Evolutionary conservation across 441 rosid genomes (phyloP).

Genomic region (Jatropha podagrica): DNA sequence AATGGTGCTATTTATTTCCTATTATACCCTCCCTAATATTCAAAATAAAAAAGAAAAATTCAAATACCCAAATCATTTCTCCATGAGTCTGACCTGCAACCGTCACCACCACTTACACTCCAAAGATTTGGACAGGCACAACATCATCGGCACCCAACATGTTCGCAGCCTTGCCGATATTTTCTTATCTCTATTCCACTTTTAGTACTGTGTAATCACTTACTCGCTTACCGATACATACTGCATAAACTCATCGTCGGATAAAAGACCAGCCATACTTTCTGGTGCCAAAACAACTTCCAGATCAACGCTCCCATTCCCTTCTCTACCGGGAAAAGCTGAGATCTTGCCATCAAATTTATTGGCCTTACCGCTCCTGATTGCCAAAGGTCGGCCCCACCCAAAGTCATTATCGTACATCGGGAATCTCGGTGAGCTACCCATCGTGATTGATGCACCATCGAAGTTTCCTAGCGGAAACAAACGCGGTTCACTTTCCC

Average conservation of each 20-base stretch:
- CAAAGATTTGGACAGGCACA: not conserved
- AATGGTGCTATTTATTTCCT: constrained; percentile 11
- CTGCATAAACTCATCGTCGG: constrained; percentile 81
- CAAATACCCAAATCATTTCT: not conserved
- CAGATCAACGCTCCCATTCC: constrained; percentile 77
- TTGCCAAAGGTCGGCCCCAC: constrained; percentile 88
- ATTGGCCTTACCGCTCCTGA: constrained; percentile 87
- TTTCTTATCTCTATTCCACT: not conserved
- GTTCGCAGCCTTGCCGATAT: not conserved
- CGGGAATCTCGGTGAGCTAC: constrained; percentile 95
- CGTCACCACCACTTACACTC: not conserved
- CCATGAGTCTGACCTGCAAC: no score
- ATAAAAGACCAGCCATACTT: constrained; percentile 62
- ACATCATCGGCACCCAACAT: not conserved
- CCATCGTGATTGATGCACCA: constrained; percentile 96
- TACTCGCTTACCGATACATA: constrained; percentile 46
- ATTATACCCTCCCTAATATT: not conserved
- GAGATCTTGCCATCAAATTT: constrained; percentile 97
- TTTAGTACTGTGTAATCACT: constrained; percentile 2
- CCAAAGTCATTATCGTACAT: constrained; percentile 96
- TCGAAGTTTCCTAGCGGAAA: constrained; percentile 89
- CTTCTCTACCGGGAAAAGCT: constrained; percentile 88
- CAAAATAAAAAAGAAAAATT: not conserved
- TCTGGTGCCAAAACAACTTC: constrained; percentile 83
- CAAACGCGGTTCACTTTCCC: constrained; percentile 78